phyloP scores from a whole-genome alignment of 164 flowering plant genomes.

The Warburgia ugandensis region DNA sequence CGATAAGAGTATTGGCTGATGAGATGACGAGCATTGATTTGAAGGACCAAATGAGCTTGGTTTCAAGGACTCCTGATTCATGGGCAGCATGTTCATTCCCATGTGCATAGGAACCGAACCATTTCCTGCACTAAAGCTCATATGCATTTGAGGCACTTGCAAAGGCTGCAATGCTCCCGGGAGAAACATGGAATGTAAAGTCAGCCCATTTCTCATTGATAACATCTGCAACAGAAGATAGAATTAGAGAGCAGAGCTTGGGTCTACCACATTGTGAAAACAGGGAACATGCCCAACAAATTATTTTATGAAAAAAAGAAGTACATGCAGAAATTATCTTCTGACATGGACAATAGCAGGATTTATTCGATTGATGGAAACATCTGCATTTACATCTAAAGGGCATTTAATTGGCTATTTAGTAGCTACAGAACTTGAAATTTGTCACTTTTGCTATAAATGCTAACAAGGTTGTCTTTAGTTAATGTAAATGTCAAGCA shows the following conservation, averaged over 20 bases:
- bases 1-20: constrained; percentile 20
- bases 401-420: too few relatives aligned
- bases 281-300: too few relatives aligned
- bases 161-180: constrained; percentile 42
- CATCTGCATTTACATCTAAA: too few relatives aligned
- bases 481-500: too few relatives aligned
- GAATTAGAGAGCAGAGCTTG: constrained; percentile 6
- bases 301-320: too few relatives aligned
- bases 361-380: too few relatives aligned
- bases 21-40: constrained; percentile 22
- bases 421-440: too few relatives aligned
- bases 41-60: constrained; percentile 19
- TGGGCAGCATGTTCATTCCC: constrained; percentile 16
- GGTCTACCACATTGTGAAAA: not conserved
- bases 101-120: constrained; percentile 21
- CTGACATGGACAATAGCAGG: too few relatives aligned
- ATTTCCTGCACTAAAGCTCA: constrained; percentile 28
- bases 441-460: too few relatives aligned
- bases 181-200: constrained; percentile 55
- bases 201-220: constrained; percentile 68
- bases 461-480: too few relatives aligned
- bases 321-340: too few relatives aligned
- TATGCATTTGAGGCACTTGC: constrained; percentile 36
- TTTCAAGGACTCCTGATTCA: constrained; percentile 20
- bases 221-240: constrained; percentile 45